phyloP scores from a whole-genome alignment of 805 yeast species.

The Scheffersomyces ergatensis region DNA sequence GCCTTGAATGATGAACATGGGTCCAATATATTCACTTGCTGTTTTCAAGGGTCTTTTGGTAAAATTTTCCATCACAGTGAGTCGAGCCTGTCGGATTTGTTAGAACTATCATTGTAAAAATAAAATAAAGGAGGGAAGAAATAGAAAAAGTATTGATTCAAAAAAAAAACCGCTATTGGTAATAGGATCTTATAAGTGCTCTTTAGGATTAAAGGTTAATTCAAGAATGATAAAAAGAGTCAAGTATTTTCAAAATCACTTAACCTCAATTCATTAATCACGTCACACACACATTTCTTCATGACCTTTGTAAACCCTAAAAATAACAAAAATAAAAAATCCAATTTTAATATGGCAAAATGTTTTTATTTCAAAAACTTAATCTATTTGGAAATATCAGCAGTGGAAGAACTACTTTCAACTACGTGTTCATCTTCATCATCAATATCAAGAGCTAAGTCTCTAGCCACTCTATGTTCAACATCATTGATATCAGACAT shows the following conservation, averaged over 20 bases:
- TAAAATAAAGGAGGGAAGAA: neutral
- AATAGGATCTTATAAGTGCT: too few relatives aligned
- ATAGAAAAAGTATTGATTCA: too few relatives aligned
- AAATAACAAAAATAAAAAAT: neutral
- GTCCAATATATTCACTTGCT: neutral
- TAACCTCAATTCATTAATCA: too few relatives aligned
- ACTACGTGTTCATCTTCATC: slow-evolving; percentile 22
- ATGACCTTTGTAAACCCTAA: slow-evolving; percentile 6
- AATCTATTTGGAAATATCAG: slow-evolving; percentile 39
- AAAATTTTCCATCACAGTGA: neutral
- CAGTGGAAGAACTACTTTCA: slow-evolving; percentile 22
- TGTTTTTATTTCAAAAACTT: too few relatives aligned
- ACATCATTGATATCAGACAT: slow-evolving; percentile 73
- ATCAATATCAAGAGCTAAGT: slow-evolving; percentile 48
- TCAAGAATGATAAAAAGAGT: too few relatives aligned
- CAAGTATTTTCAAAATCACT: too few relatives aligned
- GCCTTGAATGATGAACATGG: neutral
- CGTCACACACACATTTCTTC: slow-evolving; percentile 18
- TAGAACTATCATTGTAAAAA: neutral
- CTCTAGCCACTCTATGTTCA: slow-evolving; percentile 60
- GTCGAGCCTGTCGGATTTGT: neutral
- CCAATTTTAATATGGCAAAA: too few relatives aligned
- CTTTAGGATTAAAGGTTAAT: too few relatives aligned
- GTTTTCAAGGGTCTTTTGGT: too few relatives aligned
- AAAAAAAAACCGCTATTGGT: too few relatives aligned